Percentiles rank a stretch among this genome's conserved stretches.
Evolutionary conservation across 2,329 filamentous ascomycete genomes (phyloP).

Genomic region (Aureobasidium sp.): DNA sequence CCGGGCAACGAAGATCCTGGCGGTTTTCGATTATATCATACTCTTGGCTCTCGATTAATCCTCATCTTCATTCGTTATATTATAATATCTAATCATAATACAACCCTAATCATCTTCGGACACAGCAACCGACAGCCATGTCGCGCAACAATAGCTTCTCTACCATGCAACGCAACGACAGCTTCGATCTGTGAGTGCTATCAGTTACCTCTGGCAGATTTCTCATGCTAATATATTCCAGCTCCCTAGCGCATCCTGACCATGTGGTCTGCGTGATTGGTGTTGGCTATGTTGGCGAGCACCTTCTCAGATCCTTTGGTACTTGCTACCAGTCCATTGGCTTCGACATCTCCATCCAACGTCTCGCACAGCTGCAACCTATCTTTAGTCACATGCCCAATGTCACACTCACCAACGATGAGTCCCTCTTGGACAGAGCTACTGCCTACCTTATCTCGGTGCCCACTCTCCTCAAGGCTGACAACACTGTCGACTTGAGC

Average conservation of each 20-base stretch:
- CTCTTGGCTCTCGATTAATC: conserved; percentile 3
- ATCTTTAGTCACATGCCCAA: conserved; percentile 24
- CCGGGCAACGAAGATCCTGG: conserved; percentile 14
- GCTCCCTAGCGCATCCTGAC: conserved; percentile 1
- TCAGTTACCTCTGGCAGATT: conserved; percentile 19
- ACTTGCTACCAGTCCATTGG: conserved; percentile 19
- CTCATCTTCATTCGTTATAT: not conserved
- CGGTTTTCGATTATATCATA: conserved; percentile 4
- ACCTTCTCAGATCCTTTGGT: conserved; percentile 21
- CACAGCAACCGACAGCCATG: not conserved
- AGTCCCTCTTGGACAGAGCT: conserved; percentile 35
- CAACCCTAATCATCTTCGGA: conserved; percentile 5
- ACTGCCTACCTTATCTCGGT: conserved; percentile 51
- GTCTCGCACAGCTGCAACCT: conserved; percentile 31
- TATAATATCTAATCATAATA: conserved; percentile 9
- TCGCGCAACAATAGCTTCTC: conserved; percentile 13
- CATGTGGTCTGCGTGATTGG: conserved; percentile 20
- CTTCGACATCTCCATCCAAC: conserved; percentile 41
- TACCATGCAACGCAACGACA: conserved; percentile 15
- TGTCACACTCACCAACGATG: conserved; percentile 35
- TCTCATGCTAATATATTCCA: not conserved
- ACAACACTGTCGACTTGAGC: conserved; percentile 44
- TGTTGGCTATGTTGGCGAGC: conserved; percentile 21
- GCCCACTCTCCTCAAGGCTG: conserved; percentile 43
- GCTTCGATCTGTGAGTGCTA: not conserved